Evolutionary conservation across 2,329 filamentous ascomycete genomes (phyloP), one percentile per base, ranked within the genome.

Genomic region (Pseudogymnoascus sp.): DNA sequence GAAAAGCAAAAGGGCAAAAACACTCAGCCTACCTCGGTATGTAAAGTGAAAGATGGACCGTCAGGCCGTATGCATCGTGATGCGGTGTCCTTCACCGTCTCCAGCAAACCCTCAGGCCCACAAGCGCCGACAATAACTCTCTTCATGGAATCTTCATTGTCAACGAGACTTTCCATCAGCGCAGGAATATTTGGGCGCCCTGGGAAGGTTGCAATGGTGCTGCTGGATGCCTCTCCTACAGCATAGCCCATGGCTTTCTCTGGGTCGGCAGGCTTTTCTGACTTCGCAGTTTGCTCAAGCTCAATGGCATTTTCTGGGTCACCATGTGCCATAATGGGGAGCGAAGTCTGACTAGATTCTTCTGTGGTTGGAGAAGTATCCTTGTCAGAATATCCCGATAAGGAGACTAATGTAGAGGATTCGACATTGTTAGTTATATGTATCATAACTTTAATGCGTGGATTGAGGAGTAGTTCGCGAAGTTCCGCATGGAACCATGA

Each of bases 41-140:
- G 79, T 56, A 82, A 71, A 68, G 82, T 79, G n/a, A 83, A 75
- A 28, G 76, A 78, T 1, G 80, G 78, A 3, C 80, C 80, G 23
- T 75, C 72, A 1, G 74, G 71, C 1, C 70, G 72, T 37, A 83
- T 81, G 66, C 75, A 75, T 31, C 71, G 72, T 2, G 80, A 79
- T 7, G 77, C 76, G 0, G 77, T 76, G 28, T 78, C 74, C 49
- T 80, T 75, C n/a, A 80, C 78, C 2, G 73, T 71, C 56, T 72
- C 72, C 72, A 81, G 78, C 60, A 83, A 67, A 3, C 74, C 70
- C 21, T 75, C 73, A 1, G 81, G 80, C 2, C 80, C 80, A 69
- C 81, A 83, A 1, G 76, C 80, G 2, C 77, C 79, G 42, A 83
- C 74, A 7, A 78, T 72, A 21, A 80, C 73, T 25, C 77, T 75